Evolutionary conservation across 2,329 filamentous ascomycete species (phyloP), one percentile per base, ranked within the genome.

Genomic region (Aspergillus terreus): DNA sequence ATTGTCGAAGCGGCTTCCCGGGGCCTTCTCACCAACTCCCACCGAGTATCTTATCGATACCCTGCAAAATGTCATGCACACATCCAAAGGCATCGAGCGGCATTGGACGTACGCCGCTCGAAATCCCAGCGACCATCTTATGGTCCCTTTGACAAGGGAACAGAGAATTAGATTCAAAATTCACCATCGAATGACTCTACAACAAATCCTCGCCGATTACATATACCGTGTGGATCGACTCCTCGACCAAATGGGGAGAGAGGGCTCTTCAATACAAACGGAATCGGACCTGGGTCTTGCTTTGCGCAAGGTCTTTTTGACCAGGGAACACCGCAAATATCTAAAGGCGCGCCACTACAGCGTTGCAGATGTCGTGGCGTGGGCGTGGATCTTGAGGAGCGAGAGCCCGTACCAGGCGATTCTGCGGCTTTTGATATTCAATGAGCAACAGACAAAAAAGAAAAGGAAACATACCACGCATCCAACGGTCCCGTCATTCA

Each of bases 371-470:
- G 68, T 78, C 23, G 65, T 72, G 51, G 58, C 64, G 15, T 78
- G 76, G 76, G 69, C 74, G 15, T 78, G 76, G 76, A 68, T 78
- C 19, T 60, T 78, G 46, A 71, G 66, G 21, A 69, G 72, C 47
- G 54, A 61, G 4, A 64, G 62, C 17, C 38, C 67, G 4, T 65
- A 71, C 35, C 59, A 64, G 38, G 70, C 74, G n/a, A 63, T 66
- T 23, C 55, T 64, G 36, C 68, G 75, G 25, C 58, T 77, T 17
- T 58, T 69, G 44, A 45, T 58, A 4, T 50, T 72, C 19, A 65
- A 70, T 49, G 51, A 59, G 15, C 27, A 51, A 5, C 40, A 32
- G 19, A 57, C 67, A 15, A 50, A 56, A 27, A 55, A 17, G 44
- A 36, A 42, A 19, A 51, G 47, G 27, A 38, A 44, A 17, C 49